Evolutionary conservation across 1,139 yeast genomes (phyloP), one percentile per base, ranked within the genome.

Genomic region (Geotrichum reessii): DNA sequence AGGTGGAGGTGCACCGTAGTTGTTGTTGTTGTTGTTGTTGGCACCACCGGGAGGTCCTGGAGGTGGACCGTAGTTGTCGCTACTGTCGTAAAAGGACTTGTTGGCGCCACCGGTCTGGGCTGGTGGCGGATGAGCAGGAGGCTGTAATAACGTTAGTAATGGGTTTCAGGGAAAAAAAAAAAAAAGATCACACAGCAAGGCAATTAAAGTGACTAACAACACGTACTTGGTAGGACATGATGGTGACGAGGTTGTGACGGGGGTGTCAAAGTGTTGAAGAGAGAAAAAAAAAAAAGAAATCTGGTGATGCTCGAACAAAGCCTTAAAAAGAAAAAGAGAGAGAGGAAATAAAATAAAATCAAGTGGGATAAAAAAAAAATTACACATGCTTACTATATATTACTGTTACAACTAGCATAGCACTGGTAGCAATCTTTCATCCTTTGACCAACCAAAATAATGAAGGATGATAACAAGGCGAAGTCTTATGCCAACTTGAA

Each of bases 131-230:
- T 46, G n/a, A 21, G 69, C 84, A 84, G 69, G 76, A 85, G 60
- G 92, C 93, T 0, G 83, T 81, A 60, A 80, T 84, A 6, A 75
- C 53, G 71, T 78, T 53, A 78, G 48, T 9, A 22, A 44, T 25
- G 28, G 7, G 28, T 25, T 25, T 5, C 25, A 22, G 25, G 11
- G 3, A 44, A 8, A 44, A 44, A 22, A 40, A 51, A 40, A 77
- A 62, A 28, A 28, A 28, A 28, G 11, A 11, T n/a, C 28, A 25
- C 28, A 25, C 4, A 5, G 28, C 42, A 19, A 2, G 1, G 14
- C 7, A 4, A 37, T 3, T 14, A 6, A 4, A 12, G 2, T 14
- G 2, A 12, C 5, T 14, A 19, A 37, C n/a, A 12, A n/a, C 2
- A 14, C 42, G n/a, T 37, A 37, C 42, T n/a, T 37, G 17, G n/a